phyloP scores from a whole-genome alignment of 176 grass and related monocot species.

The sorghum (Sorghum bicolor) region Sorghum_bicolor_NCBIv3 NC_012878.2:6853501-6854000 shows the following conservation, averaged over 20 bases:
- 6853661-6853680: slow-evolving; percentile 38
- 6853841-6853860: slow-evolving; percentile 39
- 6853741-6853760: slow-evolving; percentile 37
- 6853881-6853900: slow-evolving; percentile 74
- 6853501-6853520: background rate
- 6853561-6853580: background rate
- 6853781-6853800: slow-evolving; percentile 9
- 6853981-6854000: slow-evolving; percentile 46
- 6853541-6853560: background rate
- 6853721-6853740: background rate
- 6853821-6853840: slow-evolving; percentile 7
- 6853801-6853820: background rate
- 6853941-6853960: slow-evolving; percentile 59
- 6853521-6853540: background rate
- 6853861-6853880: slow-evolving; percentile 53
- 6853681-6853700: slow-evolving; percentile 8
- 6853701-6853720: slow-evolving; percentile 21
- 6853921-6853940: slow-evolving; percentile 49
- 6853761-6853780: slow-evolving; percentile 25
- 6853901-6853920: slow-evolving; percentile 65
- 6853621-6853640: slow-evolving; percentile 10
- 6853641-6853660: slow-evolving; percentile 39
- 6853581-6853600: background rate
- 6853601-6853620: background rate
- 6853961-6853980: slow-evolving; percentile 65